Conservation (phyloP, 768 basidiomycete species). For the Macrolepiota fuliginosa region DNA sequence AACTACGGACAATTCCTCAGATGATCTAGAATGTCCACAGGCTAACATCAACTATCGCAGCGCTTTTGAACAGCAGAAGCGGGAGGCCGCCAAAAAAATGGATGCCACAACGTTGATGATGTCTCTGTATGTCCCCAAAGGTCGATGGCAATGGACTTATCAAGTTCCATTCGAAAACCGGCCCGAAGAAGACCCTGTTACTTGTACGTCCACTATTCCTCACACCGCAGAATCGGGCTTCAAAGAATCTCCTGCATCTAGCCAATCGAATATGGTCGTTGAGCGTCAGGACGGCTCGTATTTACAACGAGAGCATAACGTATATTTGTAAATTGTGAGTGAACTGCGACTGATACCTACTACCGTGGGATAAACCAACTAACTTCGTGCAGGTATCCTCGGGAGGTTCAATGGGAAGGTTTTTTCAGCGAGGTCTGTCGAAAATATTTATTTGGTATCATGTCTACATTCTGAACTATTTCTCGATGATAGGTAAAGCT, state of each 20-base stretch:
- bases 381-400: conserved; percentile 7
- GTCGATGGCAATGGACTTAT: conserved; percentile 7
- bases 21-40: not conserved
- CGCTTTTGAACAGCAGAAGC: not conserved
- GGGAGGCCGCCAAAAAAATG: not conserved
- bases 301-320: conserved; percentile 6
- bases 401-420: conserved; percentile 1
- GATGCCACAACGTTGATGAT: not conserved
- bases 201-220: not conserved
- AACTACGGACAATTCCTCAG: not conserved
- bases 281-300: not conserved
- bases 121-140: conserved; percentile 1
- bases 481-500: conserved; percentile 54
- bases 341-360: not conserved
- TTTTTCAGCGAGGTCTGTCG: conserved; percentile 10
- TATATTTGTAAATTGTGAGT: conserved; percentile 11
- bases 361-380: not conserved
- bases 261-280: not conserved
- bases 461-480: not conserved
- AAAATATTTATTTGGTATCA: not conserved
- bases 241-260: not conserved
- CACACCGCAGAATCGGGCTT: not conserved
- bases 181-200: not conserved
- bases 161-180: conserved; percentile 3
- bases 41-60: conserved; percentile 1